A percentile compares a stretch with the other conserved stretches of the same genome.
These are phyloP conservation scores for Saccharum spontaneum DNA, from an alignment of 176 grass and related monocot genomes.

Conservation along the genomic window DNA sequence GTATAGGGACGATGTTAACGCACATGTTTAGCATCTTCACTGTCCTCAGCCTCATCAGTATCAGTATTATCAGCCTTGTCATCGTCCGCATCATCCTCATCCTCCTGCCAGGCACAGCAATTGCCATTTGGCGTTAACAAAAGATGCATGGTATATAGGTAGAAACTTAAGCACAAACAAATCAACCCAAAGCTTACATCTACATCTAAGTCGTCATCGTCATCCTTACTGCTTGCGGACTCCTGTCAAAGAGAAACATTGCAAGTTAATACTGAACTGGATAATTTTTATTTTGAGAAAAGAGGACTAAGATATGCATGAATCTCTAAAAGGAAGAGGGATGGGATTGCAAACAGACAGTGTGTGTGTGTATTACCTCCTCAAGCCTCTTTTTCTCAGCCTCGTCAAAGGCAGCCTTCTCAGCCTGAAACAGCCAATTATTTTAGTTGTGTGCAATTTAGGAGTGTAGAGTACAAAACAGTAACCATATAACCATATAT, in stretches of 20 bases:
- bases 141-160: not conserved
- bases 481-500: not conserved
- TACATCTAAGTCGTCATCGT: not conserved
- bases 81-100: slow-evolving; percentile 23
- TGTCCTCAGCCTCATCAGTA: slow-evolving; percentile 28
- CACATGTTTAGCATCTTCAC: slow-evolving; percentile 33
- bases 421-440: slow-evolving; percentile 44
- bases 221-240: slow-evolving; percentile 24
- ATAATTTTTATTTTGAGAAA: not conserved
- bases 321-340: not conserved
- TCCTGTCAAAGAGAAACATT: slow-evolving; percentile 21
- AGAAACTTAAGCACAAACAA: not conserved
- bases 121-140: not conserved
- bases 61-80: not conserved
- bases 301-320: not conserved
- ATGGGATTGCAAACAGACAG: not conserved
- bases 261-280: not conserved
- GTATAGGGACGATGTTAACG: not conserved
- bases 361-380: slow-evolving; percentile 36
- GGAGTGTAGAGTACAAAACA: not conserved
- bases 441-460: not conserved
- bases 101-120: slow-evolving; percentile 33
- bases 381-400: slow-evolving; percentile 73
- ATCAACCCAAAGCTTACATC: slow-evolving; percentile 29
- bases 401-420: slow-evolving; percentile 79